These are phyloP conservation scores for Globisporangium irregulare DNA, from an alignment of 352 stramenopile genomes.

Conservation along the genomic window DNA sequence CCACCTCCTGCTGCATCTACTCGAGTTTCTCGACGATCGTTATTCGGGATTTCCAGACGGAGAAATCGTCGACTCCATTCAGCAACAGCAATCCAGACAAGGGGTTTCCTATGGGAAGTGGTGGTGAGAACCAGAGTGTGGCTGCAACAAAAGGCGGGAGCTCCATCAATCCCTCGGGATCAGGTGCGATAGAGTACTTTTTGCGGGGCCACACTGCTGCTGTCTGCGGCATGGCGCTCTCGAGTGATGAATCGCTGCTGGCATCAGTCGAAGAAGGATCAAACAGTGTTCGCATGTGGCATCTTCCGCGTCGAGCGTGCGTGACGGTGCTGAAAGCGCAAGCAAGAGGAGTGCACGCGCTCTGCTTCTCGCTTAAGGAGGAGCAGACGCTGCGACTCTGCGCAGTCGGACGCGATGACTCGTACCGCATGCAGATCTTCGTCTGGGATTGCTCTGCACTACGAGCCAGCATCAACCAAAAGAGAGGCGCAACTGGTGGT, in stretches of 20 bases:
- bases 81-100: no score
- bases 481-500: not conserved
- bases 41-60: conserved; percentile 33
- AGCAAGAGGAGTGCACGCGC: conserved; percentile 35
- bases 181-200: conserved; percentile 25
- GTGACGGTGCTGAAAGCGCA: conserved; percentile 47
- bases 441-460: conserved; percentile 60
- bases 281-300: conserved; percentile 51
- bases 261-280: conserved; percentile 35
- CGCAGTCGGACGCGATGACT: conserved; percentile 57
- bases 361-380: conserved; percentile 44
- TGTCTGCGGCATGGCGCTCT: conserved; percentile 41
- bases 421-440: conserved; percentile 67
- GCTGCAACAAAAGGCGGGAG: conserved; percentile 7
- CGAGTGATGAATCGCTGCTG: conserved; percentile 36
- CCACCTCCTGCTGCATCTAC: conserved; percentile 46
- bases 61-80: not conserved
- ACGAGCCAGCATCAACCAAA: not conserved
- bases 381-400: conserved; percentile 39
- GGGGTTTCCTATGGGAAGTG: not conserved
- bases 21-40: conserved; percentile 65
- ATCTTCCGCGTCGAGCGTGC: conserved; percentile 40
- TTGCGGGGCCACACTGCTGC: conserved; percentile 34
- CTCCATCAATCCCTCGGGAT: not conserved
- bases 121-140: not conserved